Conservation (phyloP, 495 filamentous ascomycete genomes). For the Amphirosellinia nigrospora region DNA sequence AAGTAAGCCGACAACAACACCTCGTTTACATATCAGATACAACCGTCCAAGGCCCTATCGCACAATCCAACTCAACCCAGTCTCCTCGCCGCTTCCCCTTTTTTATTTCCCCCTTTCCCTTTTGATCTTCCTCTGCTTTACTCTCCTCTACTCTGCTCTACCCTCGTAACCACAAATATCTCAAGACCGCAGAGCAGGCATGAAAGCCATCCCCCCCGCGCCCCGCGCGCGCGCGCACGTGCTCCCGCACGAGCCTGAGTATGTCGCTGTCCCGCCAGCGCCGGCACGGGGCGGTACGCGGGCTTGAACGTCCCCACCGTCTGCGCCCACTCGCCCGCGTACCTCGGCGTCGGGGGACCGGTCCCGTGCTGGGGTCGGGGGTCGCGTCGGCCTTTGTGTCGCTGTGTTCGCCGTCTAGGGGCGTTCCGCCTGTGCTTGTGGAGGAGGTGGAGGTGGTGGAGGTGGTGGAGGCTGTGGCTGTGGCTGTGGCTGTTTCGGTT, state of each 20-base stretch:
- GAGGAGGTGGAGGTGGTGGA: slow-evolving; percentile 15
- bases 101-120: too few species aligned
- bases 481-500: slow-evolving; percentile 43
- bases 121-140: too few species aligned
- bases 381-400: slow-evolving; percentile 34
- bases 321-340: slow-evolving; percentile 89
- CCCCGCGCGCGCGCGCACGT: slow-evolving; percentile 61
- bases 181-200: slow-evolving; percentile 46
- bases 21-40: too few species aligned
- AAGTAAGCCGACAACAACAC: too few species aligned
- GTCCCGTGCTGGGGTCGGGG: too few species aligned
- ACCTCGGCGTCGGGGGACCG: slow-evolving; percentile 6
- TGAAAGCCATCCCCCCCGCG: slow-evolving; percentile 56
- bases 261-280: slow-evolving; percentile 83
- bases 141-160: too few species aligned
- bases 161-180: too few species aligned
- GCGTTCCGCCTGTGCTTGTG: slow-evolving; percentile 31
- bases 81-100: too few species aligned
- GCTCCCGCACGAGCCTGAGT: slow-evolving; percentile 73
- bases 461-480: neutral
- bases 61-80: too few species aligned
- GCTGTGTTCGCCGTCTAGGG: slow-evolving; percentile 28
- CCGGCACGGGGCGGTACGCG: slow-evolving; percentile 87
- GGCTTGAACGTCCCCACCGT: slow-evolving; percentile 94
- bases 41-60: too few species aligned